Evolutionary conservation across 169 alveolate species (phyloP).

Genomic region (Eimeria maxima): DNA sequence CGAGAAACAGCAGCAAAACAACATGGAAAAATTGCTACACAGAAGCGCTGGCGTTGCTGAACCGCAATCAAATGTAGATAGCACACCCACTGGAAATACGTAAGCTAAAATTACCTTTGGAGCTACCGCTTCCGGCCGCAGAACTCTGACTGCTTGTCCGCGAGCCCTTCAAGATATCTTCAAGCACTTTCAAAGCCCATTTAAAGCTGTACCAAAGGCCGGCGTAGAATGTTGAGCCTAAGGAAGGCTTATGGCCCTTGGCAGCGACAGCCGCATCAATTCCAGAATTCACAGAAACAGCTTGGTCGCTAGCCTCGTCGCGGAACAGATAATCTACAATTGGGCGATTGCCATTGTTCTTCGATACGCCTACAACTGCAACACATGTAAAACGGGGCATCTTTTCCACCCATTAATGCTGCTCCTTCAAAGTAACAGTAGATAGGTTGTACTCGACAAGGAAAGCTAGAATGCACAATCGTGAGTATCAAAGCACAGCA

Average conservation of each 20-base stretch:
- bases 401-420: too few species aligned
- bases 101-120: neutral
- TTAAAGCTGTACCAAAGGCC: constrained; percentile 39
- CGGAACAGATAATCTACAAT: constrained; percentile 31
- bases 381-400: neutral
- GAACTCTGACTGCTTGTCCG: neutral
- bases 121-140: neutral
- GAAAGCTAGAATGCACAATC: neutral
- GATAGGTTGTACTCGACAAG: neutral
- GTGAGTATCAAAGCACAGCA: neutral
- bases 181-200: constrained; percentile 29
- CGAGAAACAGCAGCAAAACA: neutral
- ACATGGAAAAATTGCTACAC: neutral
- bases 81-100: neutral
- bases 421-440: neutral
- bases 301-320: constrained; percentile 35
- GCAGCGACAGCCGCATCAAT: constrained; percentile 68
- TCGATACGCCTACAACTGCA: constrained; percentile 16
- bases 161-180: constrained; percentile 6
- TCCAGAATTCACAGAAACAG: neutral
- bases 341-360: neutral
- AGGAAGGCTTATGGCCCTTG: constrained; percentile 51
- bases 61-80: neutral
- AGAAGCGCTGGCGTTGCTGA: neutral
- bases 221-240: constrained; percentile 63